A percentile compares a stretch with the other conserved stretches of the same genome.
phyloP scores from a whole-genome alignment of 768 basidiomycete genomes.

The Agrocybe praecox region DNA sequence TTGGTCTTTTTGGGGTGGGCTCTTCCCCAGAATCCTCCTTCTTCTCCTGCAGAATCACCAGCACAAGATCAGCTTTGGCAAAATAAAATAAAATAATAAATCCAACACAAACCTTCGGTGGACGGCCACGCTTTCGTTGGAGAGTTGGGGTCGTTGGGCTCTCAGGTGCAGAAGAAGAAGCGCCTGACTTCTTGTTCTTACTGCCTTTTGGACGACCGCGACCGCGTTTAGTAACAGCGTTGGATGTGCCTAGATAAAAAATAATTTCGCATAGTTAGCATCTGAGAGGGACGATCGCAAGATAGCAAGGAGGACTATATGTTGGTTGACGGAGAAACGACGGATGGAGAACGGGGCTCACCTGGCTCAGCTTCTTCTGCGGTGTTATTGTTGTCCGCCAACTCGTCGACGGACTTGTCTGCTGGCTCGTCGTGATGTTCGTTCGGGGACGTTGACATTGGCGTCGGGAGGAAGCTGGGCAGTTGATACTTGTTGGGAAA shows the following conservation, averaged over 20 bases:
- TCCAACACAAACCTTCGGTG: slow-evolving; percentile 56
- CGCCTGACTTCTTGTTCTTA: slow-evolving; percentile 61
- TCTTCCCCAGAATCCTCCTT: slow-evolving; percentile 49
- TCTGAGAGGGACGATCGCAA: slow-evolving; percentile 18
- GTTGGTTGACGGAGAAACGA: slow-evolving; percentile 29
- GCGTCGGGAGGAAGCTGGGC: slow-evolving; percentile 23
- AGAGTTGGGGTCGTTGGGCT: slow-evolving; percentile 35
- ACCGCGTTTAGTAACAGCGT: slow-evolving; percentile 66
- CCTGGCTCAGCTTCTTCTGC: slow-evolving; percentile 41
- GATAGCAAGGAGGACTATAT: slow-evolving; percentile 21
- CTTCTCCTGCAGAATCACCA: slow-evolving; percentile 38
- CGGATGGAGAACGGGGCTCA: slow-evolving; percentile 31
- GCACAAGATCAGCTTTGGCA: slow-evolving; percentile 13
- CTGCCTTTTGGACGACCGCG: slow-evolving; percentile 90
- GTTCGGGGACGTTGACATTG: slow-evolving; percentile 65
- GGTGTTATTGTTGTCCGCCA: slow-evolving; percentile 45
- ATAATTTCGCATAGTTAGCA: slow-evolving; percentile 22
- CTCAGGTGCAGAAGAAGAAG: slow-evolving; percentile 32
- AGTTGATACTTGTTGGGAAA: slow-evolving; percentile 39
- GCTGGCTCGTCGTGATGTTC: slow-evolving; percentile 52
- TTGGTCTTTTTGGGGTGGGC: slow-evolving; percentile 61
- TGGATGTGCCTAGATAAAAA: slow-evolving; percentile 40
- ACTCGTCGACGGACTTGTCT: slow-evolving; percentile 63
- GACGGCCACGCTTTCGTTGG: slow-evolving; percentile 65
- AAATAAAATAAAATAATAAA: slow-evolving; percentile 4